Percentiles rank a stretch among this genome's conserved stretches.
Evolutionary conservation across 2,329 filamentous ascomycete species (phyloP).

Genomic region (Trichoderma lentiforme): DNA sequence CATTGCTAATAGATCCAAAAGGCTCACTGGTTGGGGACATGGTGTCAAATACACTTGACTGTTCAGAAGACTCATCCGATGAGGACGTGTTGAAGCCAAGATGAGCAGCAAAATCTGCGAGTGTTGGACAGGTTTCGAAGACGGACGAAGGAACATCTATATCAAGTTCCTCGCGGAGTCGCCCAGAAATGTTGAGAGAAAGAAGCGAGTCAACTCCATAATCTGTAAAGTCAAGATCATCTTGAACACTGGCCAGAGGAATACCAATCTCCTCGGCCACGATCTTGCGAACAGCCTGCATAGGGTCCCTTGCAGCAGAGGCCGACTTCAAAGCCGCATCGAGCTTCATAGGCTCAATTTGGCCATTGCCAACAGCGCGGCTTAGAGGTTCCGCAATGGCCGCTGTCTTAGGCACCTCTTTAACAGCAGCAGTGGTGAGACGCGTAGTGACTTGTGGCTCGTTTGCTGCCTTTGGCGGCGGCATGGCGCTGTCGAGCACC

Average conservation of each 20-base stretch:
- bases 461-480: neutral
- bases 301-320: neutral
- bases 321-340: constrained; percentile 10
- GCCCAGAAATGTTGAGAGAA: constrained; percentile 15
- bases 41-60: neutral
- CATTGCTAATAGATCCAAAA: neutral
- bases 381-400: neutral
- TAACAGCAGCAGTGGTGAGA: neutral
- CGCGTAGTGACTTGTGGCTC: neutral
- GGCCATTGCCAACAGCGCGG: neutral
- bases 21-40: neutral
- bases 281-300: constrained; percentile 41
- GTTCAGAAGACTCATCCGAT: neutral
- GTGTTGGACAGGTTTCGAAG: neutral
- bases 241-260: constrained; percentile 49
- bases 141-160: constrained; percentile 6
- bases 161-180: constrained; percentile 20
- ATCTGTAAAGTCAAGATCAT: constrained; percentile 26
- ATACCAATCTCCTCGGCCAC: constrained; percentile 55
- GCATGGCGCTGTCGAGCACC: neutral
- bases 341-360: neutral
- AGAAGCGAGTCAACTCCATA: constrained; percentile 16
- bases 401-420: neutral
- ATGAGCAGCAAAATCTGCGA: neutral
- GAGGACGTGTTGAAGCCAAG: neutral